Base-by-base conservation (phyloP, 352 stramenopile genomes). In the Pythium phragmiticola region DNA sequence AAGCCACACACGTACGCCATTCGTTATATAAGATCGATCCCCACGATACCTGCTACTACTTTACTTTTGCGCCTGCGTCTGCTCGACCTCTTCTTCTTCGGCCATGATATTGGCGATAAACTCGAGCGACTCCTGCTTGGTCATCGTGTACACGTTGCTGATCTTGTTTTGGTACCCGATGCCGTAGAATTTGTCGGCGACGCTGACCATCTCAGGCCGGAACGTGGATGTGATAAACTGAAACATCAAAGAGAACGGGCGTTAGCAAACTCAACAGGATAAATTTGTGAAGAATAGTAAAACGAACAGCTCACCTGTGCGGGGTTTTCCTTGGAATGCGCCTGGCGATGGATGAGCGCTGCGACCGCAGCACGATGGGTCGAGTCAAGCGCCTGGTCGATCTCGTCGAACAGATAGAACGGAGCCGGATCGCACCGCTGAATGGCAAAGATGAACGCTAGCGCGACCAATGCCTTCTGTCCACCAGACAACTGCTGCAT, bases 361-460 rank as follows among this genome's bases (percentile, higher is more conserved):
- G 98, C 98, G 4, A 99, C 96, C 33, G 96, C 88, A 50, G 94
- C 88, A 67, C 98, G 92, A 70, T 99, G 97, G 21, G 94, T 99
- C n/a, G 94, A 96, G 76, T 99, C 98, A n/a, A 99, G 77, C 17
- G 98, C 98, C 78, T 99, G 95, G 69, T 99, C 98, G 48, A 99
- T 97, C 69, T 99, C 98, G 74, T 99, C 98, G 73, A 99, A 99
- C 36, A 99, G 85, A 72, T 99, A 99, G 77, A 99, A 99, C 7
- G 98, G 98, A 45, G 98, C 97, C 57, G 98, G 98, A 70, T 99
- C 97, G 62, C 97, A 99, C 37, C 97, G 89, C 73, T 98, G 90
- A 57, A 99, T 99, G 4, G 98, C 96, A 76, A 99, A 99, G 64
- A 99, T 99, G 63, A 99, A 97, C n/a, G 97, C 97, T 37, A 99